These are phyloP conservation scores for Diphasiastrum complanatum DNA, from an alignment of 83 land plant species.

Conservation along the genomic window DNA sequence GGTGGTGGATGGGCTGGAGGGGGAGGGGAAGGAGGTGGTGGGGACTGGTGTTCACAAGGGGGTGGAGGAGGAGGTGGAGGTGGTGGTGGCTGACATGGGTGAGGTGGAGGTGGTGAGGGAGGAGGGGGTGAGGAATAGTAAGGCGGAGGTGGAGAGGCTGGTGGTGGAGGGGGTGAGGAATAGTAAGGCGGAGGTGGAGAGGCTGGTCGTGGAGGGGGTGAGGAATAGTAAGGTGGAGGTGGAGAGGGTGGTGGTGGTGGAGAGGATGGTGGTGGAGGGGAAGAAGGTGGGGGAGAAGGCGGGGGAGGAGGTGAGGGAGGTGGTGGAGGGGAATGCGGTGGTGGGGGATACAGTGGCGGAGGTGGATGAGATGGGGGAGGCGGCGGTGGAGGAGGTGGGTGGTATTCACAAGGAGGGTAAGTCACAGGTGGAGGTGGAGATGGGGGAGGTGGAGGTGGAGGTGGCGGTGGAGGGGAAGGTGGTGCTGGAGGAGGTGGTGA, in stretches of 20 bases:
- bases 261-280: not conserved
- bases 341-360: not conserved
- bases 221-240: conserved; percentile 30
- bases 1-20: conserved; percentile 17
- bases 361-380: not conserved
- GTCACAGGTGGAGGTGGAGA: not conserved
- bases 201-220: conserved; percentile 30
- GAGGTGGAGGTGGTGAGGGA: conserved; percentile 22
- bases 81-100: conserved; percentile 6
- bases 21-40: conserved; percentile 28
- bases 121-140: conserved; percentile 24
- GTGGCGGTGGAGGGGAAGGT: not conserved
- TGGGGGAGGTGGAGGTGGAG: not conserved
- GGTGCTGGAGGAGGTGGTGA: not conserved
- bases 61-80: conserved; percentile 11
- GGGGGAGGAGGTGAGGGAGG: not conserved
- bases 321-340: not conserved
- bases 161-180: conserved; percentile 28
- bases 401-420: not conserved
- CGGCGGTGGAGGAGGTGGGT: not conserved
- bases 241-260: conserved; percentile 23
- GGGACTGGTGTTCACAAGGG: conserved; percentile 19
- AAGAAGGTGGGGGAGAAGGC: not conserved
- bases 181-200: conserved; percentile 24
- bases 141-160: not conserved